Evolutionary conservation across 768 basidiomycete genomes (phyloP), one percentile per base, ranked within the genome.

Genomic region (Rhodosporidiobolus odoratus): DNA sequence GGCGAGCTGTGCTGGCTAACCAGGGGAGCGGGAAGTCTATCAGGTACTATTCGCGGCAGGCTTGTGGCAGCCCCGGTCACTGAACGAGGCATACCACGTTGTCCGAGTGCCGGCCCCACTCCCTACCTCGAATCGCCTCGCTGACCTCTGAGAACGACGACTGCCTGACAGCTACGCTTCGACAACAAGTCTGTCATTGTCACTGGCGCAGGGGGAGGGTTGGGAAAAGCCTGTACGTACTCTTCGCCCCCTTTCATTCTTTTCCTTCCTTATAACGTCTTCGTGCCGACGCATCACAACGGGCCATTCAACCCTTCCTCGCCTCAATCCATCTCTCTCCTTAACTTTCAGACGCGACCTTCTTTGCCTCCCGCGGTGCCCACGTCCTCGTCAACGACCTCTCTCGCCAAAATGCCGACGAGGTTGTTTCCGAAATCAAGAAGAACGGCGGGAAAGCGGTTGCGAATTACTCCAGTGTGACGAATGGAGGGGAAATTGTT

Each of bases 331-430:
- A 45, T 23, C 43, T 13, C 12, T 25, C 21, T 15, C 15, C 48
- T 9, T 25, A 50, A 50, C 48, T 1, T 78, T 92, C 94, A 13
- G 95, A 98, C 81, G 90, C 93, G 2, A 82, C 91, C 59, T 83
- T 94, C 73, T 97, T 92, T 79, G 94, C 92, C n/a, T 86, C 90
- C 16, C 84, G 92, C 61, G 95, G 94, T 10, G 94, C 95, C 15
- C 91, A 90, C 74, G 86, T 98, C 62, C 91, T 98, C 68, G 91
- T 98, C 52, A 98, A 97, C 77, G 96, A 98, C 79, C 89, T 98
- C 78, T 92, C 89, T 75, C 84, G 83, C 43, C 86, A 86, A 62
- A 89, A 91, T 35, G 94, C 94, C 5, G 89, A 95, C 80, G 89
- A 88, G 76, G 91, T 98, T 32, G 94, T 94, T 12, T 88, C 90